Evolutionary conservation across 2,329 filamentous ascomycete genomes (phyloP), one percentile per base, ranked within the genome.

Genomic region (Chalara sp.): DNA sequence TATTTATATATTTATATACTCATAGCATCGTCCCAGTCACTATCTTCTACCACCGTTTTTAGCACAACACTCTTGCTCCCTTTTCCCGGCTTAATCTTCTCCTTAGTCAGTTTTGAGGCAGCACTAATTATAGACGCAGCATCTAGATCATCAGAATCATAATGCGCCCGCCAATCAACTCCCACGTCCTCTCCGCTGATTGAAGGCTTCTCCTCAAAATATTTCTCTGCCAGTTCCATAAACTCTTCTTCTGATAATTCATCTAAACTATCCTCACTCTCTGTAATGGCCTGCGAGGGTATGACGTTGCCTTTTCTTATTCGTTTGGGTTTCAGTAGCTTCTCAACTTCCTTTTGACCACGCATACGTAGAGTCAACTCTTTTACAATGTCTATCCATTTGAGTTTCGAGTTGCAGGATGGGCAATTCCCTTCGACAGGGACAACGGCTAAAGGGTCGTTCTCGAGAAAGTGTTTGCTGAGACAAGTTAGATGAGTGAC

Each of bases 341-440:
- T 81, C 40, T 83, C 78, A 1, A 91, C 71, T 57, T 90, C 85
- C 51, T 86, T 85, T 49, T 76, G 68, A 1, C 86, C 90, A 29
- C 88, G 78, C 35, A 80, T 72, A 32, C 92, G 78, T 46, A 96
- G 69, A 47, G 79, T 93, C 59, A 95, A 68, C 64, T 95, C 91
- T 63, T 83, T 91, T 71, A 95, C 86, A 70, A 96, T 80, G 45
- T 86, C 79, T 0, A 76, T 73, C 92, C 92, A 97, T 47, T 74
- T 66, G 2, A 90, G 69, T 5, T 72, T 67, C 0, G 73, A 72
- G 1, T 74, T 68, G 63, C 92, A 97, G 21, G 70, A 70, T 0
- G 89, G 89, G 68, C 92, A 97, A 2, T 61, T 67, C 2, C 89
- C 90, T 33, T 74, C 64, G 1, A 79, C 72, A 0, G 92, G 92